Percentiles rank a stretch among this genome's conserved stretches.
phyloP scores from a whole-genome alignment of 2,329 filamentous ascomycete species.

The Colletotrichum scovillei region DNA sequence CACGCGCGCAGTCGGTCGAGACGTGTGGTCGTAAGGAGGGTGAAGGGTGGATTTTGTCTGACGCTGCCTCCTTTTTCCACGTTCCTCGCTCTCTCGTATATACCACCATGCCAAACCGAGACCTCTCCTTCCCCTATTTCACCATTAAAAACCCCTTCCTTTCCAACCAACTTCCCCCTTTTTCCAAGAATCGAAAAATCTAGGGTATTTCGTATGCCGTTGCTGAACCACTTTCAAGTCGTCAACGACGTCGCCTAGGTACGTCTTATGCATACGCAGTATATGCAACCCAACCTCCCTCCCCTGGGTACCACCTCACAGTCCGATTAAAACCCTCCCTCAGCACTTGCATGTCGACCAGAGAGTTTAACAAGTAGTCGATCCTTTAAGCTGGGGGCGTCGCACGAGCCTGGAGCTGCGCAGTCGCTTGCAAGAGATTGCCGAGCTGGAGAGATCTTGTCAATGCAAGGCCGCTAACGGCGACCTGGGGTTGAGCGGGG shows the following conservation, averaged over 20 bases:
- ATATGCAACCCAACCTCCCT: neutral
- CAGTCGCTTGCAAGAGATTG: constrained; percentile 46
- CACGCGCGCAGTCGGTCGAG: constrained; percentile 2
- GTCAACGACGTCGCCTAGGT: constrained; percentile 8
- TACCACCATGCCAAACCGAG: neutral
- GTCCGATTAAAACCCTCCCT: neutral
- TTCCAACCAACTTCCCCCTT: neutral
- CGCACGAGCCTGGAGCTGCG: constrained; percentile 32
- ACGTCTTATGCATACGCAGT: neutral
- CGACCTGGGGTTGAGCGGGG: constrained; percentile 35
- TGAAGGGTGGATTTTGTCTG: neutral
- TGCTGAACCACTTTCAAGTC: constrained; percentile 2
- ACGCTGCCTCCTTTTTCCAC: neutral
- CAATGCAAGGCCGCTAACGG: constrained; percentile 54
- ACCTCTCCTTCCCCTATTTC: neutral
- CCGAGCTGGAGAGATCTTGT: constrained; percentile 58
- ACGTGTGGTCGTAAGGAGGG: neutral
- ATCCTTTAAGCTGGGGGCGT: constrained; percentile 11
- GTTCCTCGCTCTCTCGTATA: neutral
- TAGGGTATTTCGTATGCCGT: constrained; percentile 35
- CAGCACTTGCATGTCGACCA: neutral
- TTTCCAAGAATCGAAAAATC: constrained; percentile 27
- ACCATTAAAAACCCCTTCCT: neutral
- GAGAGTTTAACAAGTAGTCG: neutral
- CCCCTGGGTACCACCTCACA: neutral